These are phyloP conservation scores for Petunia axillaris DNA, from an alignment of 257 asterid species.

Conservation along the genomic window DNA sequence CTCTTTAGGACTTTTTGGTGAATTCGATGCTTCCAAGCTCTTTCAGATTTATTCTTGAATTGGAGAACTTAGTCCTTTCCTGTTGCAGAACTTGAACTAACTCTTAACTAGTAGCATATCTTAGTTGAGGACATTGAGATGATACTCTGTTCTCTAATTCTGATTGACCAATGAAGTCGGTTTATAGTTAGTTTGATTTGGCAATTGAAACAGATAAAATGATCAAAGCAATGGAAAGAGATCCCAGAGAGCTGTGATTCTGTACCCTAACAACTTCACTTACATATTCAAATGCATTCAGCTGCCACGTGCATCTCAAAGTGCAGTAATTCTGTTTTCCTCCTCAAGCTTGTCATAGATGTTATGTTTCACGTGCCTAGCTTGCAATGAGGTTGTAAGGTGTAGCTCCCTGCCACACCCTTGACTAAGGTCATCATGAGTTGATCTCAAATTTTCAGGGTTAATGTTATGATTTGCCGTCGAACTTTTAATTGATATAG, in stretches of 20 bases:
- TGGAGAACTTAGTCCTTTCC: conserved; percentile 3
- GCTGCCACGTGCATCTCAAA: conserved; percentile 19
- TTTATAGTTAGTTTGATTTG: conserved; percentile 8
- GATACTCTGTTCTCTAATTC: not conserved
- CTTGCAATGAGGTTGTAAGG: conserved; percentile 2
- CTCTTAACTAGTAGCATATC: not conserved
- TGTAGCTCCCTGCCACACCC: conserved; percentile 12
- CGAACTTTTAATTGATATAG: not conserved
- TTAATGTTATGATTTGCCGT: not conserved
- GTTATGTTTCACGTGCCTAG: conserved; percentile 11
- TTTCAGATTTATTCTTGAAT: not conserved
- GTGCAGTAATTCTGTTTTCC: not conserved
- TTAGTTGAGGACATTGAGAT: conserved; percentile 14
- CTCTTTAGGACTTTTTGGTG: not conserved
- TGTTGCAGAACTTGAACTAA: conserved; percentile 11
- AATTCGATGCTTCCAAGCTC: conserved; percentile 4
- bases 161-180: not conserved
- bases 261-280: not conserved
- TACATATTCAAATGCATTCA: conserved; percentile 13
- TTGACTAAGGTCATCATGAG: not conserved
- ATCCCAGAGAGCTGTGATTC: not conserved
- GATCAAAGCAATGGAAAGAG: not conserved
- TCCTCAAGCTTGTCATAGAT: not conserved
- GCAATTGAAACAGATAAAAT: conserved; percentile 13
- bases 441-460: conserved; percentile 1